Base-by-base conservation (phyloP, 2,329 filamentous ascomycete genomes). In the Hypocreales sp. region DNA sequence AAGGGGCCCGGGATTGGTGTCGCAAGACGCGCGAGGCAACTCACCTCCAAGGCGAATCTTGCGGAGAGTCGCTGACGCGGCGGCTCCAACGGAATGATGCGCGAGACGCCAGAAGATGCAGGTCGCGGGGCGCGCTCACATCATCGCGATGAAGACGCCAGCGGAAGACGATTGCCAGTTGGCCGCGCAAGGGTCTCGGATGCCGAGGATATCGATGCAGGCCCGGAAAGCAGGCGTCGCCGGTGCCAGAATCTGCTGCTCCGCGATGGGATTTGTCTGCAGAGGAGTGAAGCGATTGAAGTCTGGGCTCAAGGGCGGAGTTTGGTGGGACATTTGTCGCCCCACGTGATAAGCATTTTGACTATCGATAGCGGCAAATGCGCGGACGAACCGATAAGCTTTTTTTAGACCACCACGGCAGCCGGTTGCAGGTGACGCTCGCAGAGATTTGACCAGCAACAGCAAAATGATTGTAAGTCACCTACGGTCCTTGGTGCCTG, bases 301-400 rank as follows among this genome's bases (percentile, higher is more conserved):
- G 27, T n/a, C 32, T 39, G 39, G n/a, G n/a, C n/a, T n/a, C n/a
- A n/a, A n/a, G n/a, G n/a, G n/a, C 42, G 37, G 32, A 43, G 35
- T 44, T 46, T 51, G 44, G 51, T 53, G 51, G 51, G 50, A 53
- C 44, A 49, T 40, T 46, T 45, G n/a, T 51, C 45, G 46, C 41
- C 44, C 49, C 52, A 55, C 52, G 52, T 55, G 52, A 55, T 53
- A 50, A 46, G 44, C 19, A 13, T 10, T 5, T 9, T 15, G 27
- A 14, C 10, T 33, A 33, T 33, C 31, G 31, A 33, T 33, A 33
- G 15, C 33, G 37, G 34, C 26, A 32, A 30, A 31, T 14, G 12
- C 10, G 32, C 26, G 28, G 20, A 24, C 28, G 43, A 50, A 31
- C 49, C 47, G 45, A 51, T 51, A 48, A 44, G 42, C 39, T 42